These are phyloP conservation scores for Venturia oleaginea DNA, from an alignment of 2,329 filamentous ascomycete genomes.

Conservation along the genomic window DNA sequence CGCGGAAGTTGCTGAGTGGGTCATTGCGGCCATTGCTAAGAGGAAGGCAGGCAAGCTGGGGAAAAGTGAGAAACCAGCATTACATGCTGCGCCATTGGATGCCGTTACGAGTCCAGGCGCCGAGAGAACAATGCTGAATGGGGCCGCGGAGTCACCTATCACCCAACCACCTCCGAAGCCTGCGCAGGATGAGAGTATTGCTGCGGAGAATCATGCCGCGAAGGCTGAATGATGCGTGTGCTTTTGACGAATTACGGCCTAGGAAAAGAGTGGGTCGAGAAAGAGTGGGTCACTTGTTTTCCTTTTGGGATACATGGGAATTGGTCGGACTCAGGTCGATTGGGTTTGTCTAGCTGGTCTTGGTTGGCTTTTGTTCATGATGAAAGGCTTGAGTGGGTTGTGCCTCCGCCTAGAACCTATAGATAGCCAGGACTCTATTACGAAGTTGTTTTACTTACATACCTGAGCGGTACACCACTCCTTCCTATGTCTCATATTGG, in stretches of 20 bases:
- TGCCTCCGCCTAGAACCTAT: not conserved
- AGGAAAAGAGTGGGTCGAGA: not conserved
- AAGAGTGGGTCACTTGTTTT: not conserved
- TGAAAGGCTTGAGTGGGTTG: not conserved
- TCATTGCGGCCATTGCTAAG: constrained; percentile 59
- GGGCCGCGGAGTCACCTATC: not conserved
- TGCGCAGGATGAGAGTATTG: not conserved
- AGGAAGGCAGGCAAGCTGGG: constrained; percentile 51
- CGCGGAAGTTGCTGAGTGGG: constrained; percentile 79
- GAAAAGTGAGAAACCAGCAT: constrained; percentile 59
- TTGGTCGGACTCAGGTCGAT: not conserved
- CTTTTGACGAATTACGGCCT: not conserved
- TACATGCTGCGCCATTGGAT: constrained; percentile 81
- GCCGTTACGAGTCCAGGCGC: constrained; percentile 36
- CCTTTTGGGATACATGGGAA: not conserved
- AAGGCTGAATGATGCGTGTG: not conserved
- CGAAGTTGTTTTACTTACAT: not conserved
- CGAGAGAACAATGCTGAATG: constrained; percentile 2
- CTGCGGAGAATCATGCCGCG: not conserved
- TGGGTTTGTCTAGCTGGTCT: not conserved
- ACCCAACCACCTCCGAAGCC: not conserved
- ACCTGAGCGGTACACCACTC: not conserved
- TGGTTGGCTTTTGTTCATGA: not conserved
- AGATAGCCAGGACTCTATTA: not conserved
- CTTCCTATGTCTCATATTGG: not conserved